phyloP scores from a whole-genome alignment of 257 asterid species.

The Solanum dulcamara region DNA sequence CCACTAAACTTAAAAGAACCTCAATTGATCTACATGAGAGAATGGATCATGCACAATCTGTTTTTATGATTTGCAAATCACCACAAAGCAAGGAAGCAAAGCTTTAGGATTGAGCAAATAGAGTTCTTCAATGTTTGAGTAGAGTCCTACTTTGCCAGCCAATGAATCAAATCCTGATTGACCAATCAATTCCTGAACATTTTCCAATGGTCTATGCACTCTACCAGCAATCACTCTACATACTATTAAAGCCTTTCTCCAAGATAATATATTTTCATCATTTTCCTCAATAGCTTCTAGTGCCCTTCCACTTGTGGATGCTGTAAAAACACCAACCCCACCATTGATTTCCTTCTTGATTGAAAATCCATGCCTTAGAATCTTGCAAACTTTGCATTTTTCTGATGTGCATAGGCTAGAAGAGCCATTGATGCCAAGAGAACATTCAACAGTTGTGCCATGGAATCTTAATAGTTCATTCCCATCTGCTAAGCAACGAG shows the following conservation, averaged over 20 bases:
- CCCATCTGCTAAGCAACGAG: constrained; percentile 94
- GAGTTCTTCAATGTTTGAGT: constrained; percentile 75
- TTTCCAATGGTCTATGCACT: constrained; percentile 78
- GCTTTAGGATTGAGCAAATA: constrained; percentile 75
- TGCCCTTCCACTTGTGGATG: constrained; percentile 77
- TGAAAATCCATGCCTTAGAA: constrained; percentile 59
- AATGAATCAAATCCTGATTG: constrained; percentile 83
- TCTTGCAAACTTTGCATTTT: constrained; percentile 52
- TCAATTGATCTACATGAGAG: not conserved
- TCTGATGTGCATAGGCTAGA: constrained; percentile 49
- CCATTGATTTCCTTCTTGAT: constrained; percentile 26
- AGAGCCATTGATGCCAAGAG: constrained; percentile 45
- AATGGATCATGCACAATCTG: not conserved
- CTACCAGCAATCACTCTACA: constrained; percentile 97
- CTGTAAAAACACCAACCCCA: constrained; percentile 72
- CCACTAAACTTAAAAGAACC: not conserved
- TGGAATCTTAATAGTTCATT: constrained; percentile 78
- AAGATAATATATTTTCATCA: not conserved
- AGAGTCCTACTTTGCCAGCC: constrained; percentile 73
- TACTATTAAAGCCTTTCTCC: constrained; percentile 57
- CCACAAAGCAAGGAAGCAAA: constrained; percentile 91
- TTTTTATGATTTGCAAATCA: constrained; percentile 40
- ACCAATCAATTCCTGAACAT: constrained; percentile 49
- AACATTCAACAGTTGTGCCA: constrained; percentile 57
- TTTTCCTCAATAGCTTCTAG: constrained; percentile 36